Evolutionary conservation across 2,329 filamentous ascomycete species (phyloP).

Genomic region (Aspergillus caelatus): DNA sequence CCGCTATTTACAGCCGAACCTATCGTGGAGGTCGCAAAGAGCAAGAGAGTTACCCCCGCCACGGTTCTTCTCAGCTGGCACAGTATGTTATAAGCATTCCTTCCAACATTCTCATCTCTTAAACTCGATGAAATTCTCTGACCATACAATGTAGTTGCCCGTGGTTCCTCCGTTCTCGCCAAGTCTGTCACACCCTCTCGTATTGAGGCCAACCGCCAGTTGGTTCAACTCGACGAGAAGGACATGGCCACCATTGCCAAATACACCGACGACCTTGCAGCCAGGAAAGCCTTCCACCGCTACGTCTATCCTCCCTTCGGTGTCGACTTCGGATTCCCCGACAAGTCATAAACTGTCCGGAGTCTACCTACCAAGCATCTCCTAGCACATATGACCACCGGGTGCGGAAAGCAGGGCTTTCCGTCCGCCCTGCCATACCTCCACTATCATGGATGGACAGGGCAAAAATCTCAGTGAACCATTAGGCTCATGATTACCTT

Average conservation of each 20-base stretch:
- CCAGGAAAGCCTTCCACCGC: constrained; percentile 37
- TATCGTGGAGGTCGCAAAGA: constrained; percentile 45
- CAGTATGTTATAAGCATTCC: constrained; percentile 29
- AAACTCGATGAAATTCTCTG: not conserved
- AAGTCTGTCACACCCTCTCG: constrained; percentile 46
- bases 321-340: constrained; percentile 72
- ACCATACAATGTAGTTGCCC: constrained; percentile 32
- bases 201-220: constrained; percentile 44
- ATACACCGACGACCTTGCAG: constrained; percentile 38
- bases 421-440: not conserved
- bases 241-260: constrained; percentile 42
- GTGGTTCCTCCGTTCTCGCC: constrained; percentile 45
- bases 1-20: constrained; percentile 46
- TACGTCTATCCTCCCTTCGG: constrained; percentile 72
- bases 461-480: not conserved
- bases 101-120: not conserved
- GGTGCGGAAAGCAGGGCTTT: not conserved
- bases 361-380: not conserved
- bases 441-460: not conserved
- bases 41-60: constrained; percentile 42
- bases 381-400: not conserved
- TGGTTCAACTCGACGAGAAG: constrained; percentile 41
- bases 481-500: not conserved
- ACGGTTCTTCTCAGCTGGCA: constrained; percentile 49
- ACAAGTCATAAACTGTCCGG: constrained; percentile 50